Conservation (phyloP, 1,139 yeast genomes). For the Protomyces gravidus region DNA sequence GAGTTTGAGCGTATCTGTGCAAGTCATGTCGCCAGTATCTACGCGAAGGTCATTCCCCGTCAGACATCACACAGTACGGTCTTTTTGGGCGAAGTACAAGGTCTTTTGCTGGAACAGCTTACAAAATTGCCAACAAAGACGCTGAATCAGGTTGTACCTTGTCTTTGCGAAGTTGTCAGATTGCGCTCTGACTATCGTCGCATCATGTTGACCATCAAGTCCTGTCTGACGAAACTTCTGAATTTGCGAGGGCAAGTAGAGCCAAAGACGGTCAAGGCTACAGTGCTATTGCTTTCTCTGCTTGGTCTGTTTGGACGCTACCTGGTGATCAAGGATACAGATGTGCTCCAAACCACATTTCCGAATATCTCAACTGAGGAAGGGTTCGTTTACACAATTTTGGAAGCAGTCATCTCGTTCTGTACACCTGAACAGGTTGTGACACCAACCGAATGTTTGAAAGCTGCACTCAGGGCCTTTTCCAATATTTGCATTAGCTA, state of each 20-base stretch:
- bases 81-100: constrained; percentile 52
- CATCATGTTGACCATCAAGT: constrained; percentile 57
- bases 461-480: constrained; percentile 11
- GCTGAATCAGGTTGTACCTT: constrained; percentile 64
- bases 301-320: constrained; percentile 67
- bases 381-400: not conserved
- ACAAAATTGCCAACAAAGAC: constrained; percentile 53
- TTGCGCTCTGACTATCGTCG: constrained; percentile 49
- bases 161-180: constrained; percentile 55
- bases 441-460: not conserved
- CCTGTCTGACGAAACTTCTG: constrained; percentile 42
- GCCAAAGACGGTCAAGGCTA: constrained; percentile 38
- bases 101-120: constrained; percentile 51
- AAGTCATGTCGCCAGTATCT: constrained; percentile 52
- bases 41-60: constrained; percentile 50
- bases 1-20: constrained; percentile 43
- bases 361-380: not conserved
- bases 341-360: not conserved
- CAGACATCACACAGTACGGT: constrained; percentile 49
- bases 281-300: constrained; percentile 57
- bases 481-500: constrained; percentile 14
- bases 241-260: not conserved
- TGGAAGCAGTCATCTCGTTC: not conserved
- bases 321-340: constrained; percentile 52
- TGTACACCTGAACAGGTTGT: not conserved